Percentiles rank a stretch among this genome's conserved stretches.
Evolutionary conservation across 495 filamentous ascomycete species (phyloP).

Genomic region (Neurospora africana): DNA sequence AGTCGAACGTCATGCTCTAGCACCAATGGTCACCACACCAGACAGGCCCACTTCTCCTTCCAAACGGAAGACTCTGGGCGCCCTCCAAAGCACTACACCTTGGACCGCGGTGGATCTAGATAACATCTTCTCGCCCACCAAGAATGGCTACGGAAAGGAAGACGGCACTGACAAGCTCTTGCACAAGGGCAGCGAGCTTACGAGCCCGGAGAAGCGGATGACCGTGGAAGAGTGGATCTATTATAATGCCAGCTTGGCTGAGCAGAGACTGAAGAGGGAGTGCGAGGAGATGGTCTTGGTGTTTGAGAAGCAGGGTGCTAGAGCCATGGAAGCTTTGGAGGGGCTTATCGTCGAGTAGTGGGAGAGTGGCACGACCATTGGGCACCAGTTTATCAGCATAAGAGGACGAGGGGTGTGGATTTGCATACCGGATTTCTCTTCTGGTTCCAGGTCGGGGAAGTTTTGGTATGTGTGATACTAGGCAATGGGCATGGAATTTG

Average conservation of each 20-base stretch:
- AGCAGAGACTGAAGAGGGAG: constrained; percentile 64
- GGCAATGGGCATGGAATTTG: neutral
- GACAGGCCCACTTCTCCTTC: constrained; percentile 44
- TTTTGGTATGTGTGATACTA: neutral
- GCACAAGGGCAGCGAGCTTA: constrained; percentile 45
- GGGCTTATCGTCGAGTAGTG: constrained; percentile 45
- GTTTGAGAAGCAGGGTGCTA: constrained; percentile 73
- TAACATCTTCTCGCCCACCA: constrained; percentile 35
- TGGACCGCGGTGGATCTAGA: constrained; percentile 72
- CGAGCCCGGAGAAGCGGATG: constrained; percentile 74
- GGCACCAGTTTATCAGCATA: neutral
- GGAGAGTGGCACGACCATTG: neutral
- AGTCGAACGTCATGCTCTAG: constrained; percentile 26
- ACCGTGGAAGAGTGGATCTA: constrained; percentile 87
- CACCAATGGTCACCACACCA: constrained; percentile 49
- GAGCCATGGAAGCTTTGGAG: constrained; percentile 67
- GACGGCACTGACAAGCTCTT: constrained; percentile 29
- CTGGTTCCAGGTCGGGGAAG: neutral
- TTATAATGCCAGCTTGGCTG: constrained; percentile 66
- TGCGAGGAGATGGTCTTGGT: constrained; percentile 69
- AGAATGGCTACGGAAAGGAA: constrained; percentile 48
- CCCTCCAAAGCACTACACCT: constrained; percentile 49
- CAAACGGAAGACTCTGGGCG: constrained; percentile 48
- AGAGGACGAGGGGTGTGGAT: neutral
- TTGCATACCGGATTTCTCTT: neutral